Percentiles rank a stretch among this genome's conserved stretches.
Conservation (phyloP, 148 eudicot species). For the Rhododendron williamsianum region DNA sequence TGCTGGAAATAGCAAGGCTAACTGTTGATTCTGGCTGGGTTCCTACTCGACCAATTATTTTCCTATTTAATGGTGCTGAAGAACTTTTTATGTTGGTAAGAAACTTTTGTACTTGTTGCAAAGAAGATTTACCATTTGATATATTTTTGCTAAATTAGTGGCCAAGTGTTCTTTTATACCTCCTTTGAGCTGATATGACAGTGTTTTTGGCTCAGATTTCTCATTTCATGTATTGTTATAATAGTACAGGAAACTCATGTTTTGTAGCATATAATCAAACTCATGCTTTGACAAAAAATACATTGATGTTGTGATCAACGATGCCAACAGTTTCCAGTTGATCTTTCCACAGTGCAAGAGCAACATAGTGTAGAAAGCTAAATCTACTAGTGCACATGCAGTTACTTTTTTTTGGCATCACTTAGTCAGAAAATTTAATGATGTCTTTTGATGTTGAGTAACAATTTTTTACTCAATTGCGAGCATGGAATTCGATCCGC, state of each 20-base stretch:
- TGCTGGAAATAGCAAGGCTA: slow-evolving; percentile 85
- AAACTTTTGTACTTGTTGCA: neutral
- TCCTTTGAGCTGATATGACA: neutral
- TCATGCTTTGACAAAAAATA: neutral
- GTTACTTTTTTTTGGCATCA: neutral
- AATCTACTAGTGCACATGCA: neutral
- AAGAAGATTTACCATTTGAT: neutral
- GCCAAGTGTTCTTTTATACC: neutral
- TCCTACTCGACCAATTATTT: slow-evolving; percentile 80
- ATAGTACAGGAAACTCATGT: neutral
- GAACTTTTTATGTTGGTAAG: slow-evolving; percentile 96
- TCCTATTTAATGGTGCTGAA: slow-evolving; percentile 97
- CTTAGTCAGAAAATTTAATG: neutral
- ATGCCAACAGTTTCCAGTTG: neutral
- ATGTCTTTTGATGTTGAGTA: neutral
- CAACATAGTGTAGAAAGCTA: neutral
- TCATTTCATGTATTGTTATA: neutral
- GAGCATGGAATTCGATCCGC: neutral
- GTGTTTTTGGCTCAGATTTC: neutral
- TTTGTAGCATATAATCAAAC: neutral
- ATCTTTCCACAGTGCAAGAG: neutral
- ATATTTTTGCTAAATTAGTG: neutral
- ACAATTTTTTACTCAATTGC: neutral
- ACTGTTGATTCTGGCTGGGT: slow-evolving; percentile 83
- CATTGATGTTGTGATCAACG: neutral